These are phyloP conservation scores for Malus hybrid DNA, from an alignment of 331 rosid species.

Conservation along the genomic window DNA sequence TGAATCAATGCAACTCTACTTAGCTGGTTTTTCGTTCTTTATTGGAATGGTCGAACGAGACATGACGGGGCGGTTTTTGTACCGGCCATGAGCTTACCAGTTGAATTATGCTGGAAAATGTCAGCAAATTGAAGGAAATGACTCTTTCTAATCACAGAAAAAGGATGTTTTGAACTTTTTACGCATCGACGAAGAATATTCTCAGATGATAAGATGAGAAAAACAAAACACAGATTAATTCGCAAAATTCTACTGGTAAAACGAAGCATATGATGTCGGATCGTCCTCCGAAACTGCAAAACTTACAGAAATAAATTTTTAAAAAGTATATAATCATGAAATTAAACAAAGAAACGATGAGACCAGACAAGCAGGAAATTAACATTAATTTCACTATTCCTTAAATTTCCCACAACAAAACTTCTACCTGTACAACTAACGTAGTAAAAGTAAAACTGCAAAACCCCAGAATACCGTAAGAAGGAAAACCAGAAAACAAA, in stretches of 20 bases:
- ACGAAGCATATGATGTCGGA: neutral
- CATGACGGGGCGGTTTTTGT: too few relatives aligned
- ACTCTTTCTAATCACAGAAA: neutral
- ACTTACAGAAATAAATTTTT: neutral
- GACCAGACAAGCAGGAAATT: neutral
- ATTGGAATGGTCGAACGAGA: too few relatives aligned
- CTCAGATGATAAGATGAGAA: neutral
- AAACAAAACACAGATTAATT: neutral
- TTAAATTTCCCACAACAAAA: neutral
- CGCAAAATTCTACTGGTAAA: neutral
- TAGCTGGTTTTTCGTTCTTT: too few relatives aligned
- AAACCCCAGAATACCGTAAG: neutral
- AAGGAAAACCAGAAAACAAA: neutral
- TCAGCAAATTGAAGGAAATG: neutral
- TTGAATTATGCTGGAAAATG: neutral
- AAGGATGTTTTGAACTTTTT: neutral
- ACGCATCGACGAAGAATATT: neutral
- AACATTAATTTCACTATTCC: neutral
- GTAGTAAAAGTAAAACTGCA: neutral
- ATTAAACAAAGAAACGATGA: neutral
- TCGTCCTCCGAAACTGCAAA: neutral
- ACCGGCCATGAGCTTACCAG: neutral
- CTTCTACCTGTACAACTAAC: constrained; percentile 5
- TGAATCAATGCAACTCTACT: neutral
- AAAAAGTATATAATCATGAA: too few relatives aligned